These are phyloP conservation scores for Apophysomyces sp. DNA, from an alignment of 371 early-diverging fungal genomes.

Conservation along the genomic window DNA sequence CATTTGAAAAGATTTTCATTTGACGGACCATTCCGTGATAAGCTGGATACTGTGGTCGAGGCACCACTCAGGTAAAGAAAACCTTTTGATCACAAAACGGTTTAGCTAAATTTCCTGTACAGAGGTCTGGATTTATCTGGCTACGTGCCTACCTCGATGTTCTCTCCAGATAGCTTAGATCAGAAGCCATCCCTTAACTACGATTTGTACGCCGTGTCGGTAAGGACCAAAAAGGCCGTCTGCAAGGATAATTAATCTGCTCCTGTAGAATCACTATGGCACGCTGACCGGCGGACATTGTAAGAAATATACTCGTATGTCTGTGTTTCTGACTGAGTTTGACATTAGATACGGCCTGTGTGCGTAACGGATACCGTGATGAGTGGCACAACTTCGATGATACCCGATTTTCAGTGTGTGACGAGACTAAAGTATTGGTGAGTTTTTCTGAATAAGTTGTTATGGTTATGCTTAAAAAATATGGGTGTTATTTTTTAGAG, in stretches of 20 bases:
- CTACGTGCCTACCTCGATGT: slow-evolving; percentile 47
- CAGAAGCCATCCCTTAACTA: slow-evolving; percentile 49
- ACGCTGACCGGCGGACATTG: slow-evolving; percentile 91
- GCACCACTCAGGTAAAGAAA: slow-evolving; percentile 67
- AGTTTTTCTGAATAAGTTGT: slow-evolving; percentile 1
- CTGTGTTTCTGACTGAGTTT: neutral
- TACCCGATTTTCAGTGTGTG: slow-evolving; percentile 72
- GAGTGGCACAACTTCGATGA: slow-evolving; percentile 96
- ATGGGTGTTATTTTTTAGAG: slow-evolving; percentile 7
- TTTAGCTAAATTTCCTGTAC: too few species aligned
- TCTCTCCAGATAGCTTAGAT: slow-evolving; percentile 64
- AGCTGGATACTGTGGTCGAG: slow-evolving; percentile 84
- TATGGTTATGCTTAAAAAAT: neutral
- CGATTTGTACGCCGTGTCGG: slow-evolving; percentile 90
- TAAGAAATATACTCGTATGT: slow-evolving; percentile 10
- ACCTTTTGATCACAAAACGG: neutral
- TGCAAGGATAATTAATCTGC: neutral
- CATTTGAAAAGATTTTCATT: slow-evolving; percentile 94
- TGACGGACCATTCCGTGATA: slow-evolving; percentile 91
- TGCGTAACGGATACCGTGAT: slow-evolving; percentile 71
- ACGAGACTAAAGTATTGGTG: slow-evolving; percentile 66
- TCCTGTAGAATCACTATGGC: slow-evolving; percentile 83
- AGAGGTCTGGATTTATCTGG: slow-evolving; percentile 34
- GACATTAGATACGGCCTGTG: slow-evolving; percentile 78
- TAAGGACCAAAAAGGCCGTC: slow-evolving; percentile 20